These are phyloP conservation scores for Casuarina equisetifolia DNA, from an alignment of 306 rosid genomes.

Conservation along the genomic window DNA sequence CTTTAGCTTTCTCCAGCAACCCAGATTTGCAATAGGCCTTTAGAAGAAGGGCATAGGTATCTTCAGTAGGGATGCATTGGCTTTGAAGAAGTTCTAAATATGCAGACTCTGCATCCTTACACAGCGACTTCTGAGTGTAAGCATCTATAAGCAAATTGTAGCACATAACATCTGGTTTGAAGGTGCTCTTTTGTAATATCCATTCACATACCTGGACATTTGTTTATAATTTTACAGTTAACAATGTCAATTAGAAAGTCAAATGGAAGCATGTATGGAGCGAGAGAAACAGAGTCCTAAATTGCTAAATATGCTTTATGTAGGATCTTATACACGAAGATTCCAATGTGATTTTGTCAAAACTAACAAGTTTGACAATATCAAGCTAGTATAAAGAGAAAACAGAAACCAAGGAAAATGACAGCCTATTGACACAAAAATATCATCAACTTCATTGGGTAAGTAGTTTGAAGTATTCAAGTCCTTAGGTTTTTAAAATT, in stretches of 20 bases:
- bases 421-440: background rate
- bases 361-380: background rate
- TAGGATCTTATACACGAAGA: background rate
- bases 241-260: conserved; percentile 11
- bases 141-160: conserved; percentile 92
- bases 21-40: conserved; percentile 84
- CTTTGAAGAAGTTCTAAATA: conserved; percentile 79
- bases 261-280: background rate
- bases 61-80: conserved; percentile 82
- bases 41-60: conserved; percentile 88
- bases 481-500: background rate
- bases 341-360: background rate
- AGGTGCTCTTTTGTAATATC: conserved; percentile 77
- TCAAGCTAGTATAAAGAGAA: background rate
- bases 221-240: conserved; percentile 23
- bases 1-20: conserved; percentile 71
- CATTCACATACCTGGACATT: conserved; percentile 77
- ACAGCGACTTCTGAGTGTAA: conserved; percentile 65
- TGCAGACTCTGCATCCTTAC: conserved; percentile 73
- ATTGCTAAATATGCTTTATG: background rate
- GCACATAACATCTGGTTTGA: conserved; percentile 83
- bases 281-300: background rate
- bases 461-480: background rate
- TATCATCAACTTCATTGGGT: background rate
- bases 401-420: background rate